Conservation (phyloP, 202 grass and related monocot genomes). For the Cymbopogon flexuosus region DNA sequence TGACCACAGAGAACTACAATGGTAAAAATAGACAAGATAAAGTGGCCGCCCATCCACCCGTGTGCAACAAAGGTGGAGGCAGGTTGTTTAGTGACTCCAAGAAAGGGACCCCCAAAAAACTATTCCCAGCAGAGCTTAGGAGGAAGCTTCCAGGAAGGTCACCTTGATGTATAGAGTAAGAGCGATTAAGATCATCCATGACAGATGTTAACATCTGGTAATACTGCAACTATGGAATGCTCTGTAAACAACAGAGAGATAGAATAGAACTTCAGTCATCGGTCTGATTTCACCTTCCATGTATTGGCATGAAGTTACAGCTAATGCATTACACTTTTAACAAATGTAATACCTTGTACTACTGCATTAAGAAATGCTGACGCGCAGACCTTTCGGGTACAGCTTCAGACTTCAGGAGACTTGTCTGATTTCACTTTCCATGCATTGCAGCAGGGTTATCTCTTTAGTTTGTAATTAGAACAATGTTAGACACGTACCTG, state of each 20-base stretch:
- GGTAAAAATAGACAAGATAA: conserved; percentile 48
- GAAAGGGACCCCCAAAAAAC: conserved; percentile 37
- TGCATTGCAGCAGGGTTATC: conserved; percentile 8
- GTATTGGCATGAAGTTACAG: conserved; percentile 8
- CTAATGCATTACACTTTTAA: not conserved
- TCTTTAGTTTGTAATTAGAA: conserved; percentile 6
- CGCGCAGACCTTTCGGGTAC: not conserved
- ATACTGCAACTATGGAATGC: conserved; percentile 25
- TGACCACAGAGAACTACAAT: conserved; percentile 30
- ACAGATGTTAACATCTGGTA: conserved; percentile 42
- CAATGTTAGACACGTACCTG: not conserved
- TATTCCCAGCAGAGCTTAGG: conserved; percentile 24
- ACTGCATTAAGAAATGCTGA: conserved; percentile 20
- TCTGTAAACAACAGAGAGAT: not conserved
- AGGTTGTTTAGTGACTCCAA: conserved; percentile 47
- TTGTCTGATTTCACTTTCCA: conserved; percentile 37
- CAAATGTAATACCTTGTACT: no score
- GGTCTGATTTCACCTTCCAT: conserved; percentile 35
- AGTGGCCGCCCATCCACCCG: conserved; percentile 41
- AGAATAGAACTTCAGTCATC: not conserved
- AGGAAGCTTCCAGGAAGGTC: conserved; percentile 57
- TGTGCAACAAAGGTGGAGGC: conserved; percentile 46
- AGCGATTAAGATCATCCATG: conserved; percentile 18
- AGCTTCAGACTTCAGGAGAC: conserved; percentile 28
- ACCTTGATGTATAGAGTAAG: conserved; percentile 32